Conservation (phyloP, 2,329 filamentous ascomycete genomes). For the Colletotrichum acutatum region DNA sequence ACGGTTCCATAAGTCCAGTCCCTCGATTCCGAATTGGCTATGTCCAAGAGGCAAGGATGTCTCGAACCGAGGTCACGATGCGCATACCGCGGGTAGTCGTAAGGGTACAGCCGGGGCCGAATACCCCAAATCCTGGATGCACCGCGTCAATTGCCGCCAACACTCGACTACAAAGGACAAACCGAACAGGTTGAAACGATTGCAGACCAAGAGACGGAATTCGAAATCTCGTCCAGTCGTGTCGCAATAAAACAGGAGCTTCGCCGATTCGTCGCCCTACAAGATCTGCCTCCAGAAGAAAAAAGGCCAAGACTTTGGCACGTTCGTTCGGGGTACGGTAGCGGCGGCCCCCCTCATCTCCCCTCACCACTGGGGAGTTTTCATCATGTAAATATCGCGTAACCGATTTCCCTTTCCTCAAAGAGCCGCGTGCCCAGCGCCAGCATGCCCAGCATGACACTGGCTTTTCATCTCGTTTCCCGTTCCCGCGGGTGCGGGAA, state of each 20-base stretch:
- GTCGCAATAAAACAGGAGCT: background rate
- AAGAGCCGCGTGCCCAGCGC: background rate
- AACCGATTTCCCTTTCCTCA: background rate
- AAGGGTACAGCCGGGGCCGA: background rate
- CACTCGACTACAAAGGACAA: background rate
- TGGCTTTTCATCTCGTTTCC: background rate
- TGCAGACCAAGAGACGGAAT: background rate
- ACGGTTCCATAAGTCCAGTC: too few species aligned
- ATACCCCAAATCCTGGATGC: background rate
- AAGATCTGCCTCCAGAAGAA: background rate
- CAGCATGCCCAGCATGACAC: background rate
- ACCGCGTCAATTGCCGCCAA: background rate
- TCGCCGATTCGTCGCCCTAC: constrained; percentile 6
- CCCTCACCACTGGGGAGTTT: constrained; percentile 16
- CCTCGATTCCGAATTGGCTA: background rate
- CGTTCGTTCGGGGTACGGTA: background rate
- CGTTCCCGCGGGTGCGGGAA: constrained; percentile 18
- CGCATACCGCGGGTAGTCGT: background rate
- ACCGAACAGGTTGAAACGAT: too few species aligned
- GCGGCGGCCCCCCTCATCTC: background rate
- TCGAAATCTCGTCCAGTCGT: background rate
- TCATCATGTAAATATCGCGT: constrained; percentile 32
- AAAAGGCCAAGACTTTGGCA: constrained; percentile 12
- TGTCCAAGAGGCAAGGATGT: background rate
- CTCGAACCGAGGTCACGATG: background rate